Base-by-base conservation (phyloP, 257 asterid genomes). In the Rehmannia glutinosa region DNA sequence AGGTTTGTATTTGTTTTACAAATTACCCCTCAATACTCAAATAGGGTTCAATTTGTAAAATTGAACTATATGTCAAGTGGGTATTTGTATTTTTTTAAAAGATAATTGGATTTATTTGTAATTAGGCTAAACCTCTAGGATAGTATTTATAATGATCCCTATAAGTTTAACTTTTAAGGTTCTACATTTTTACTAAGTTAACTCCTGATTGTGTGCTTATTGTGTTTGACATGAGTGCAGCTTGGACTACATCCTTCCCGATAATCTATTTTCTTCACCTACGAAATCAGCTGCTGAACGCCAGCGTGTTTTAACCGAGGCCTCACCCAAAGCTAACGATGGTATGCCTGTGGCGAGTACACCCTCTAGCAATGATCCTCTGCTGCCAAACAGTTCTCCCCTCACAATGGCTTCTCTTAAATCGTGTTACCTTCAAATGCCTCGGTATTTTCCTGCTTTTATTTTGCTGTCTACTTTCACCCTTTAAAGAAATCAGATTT, bases 191-290 rank as follows among this genome's bases (percentile, higher is more conserved):
- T n/a, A n/a, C n/a, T n/a, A n/a, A n/a, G n/a, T 1, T 39, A 6
- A 6, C 45, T n/a, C 32, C 10, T n/a, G 21, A 50, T 66, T 30
- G 12, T 25, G 3, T 38, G 49, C 24, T 51, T n/a, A 15, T 46
- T 47, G 38, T 62, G 33, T 78, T 66, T 63, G 66, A 30, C 32
- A 19, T 65, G 42, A 63, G 72, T 71, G 45, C 89, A 89, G 91
- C 83, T 71, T 91, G 73, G 88, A 80, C 81, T 84, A 83, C 79
- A 62, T 50, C 58, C 91, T 91, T 69, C 96, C 96, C 0, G 97
- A 88, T 62, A 86, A 82, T 71, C 87, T 91, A 6, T 86, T 91
- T 41, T 78, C 93, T 52, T 91, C 93, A 68, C 95, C 96, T 13
- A 82, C 90, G 10, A 88, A 86, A 76, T 68, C 78, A 3, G 80